Conservation (phyloP, 441 rosid species). For the Gossypium davidsonii region DNA sequence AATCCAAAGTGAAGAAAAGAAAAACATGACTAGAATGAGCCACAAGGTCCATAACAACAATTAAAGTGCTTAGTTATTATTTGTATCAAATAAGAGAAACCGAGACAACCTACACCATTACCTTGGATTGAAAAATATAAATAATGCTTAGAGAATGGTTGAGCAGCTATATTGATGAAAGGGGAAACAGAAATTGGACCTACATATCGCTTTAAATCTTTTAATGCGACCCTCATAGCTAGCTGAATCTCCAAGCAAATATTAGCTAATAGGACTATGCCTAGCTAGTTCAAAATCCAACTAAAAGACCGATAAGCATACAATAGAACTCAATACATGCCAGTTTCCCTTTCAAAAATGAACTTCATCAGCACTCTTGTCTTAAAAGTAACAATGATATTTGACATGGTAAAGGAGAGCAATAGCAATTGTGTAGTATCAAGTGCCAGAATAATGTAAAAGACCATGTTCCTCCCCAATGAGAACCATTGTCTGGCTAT, state of each 20-base stretch:
- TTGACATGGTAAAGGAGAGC: neutral
- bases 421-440: neutral
- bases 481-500: neutral
- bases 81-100: neutral
- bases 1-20: conserved; percentile 8
- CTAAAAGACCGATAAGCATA: neutral
- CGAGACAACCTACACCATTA: neutral
- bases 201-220: neutral
- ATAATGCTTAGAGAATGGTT: neutral
- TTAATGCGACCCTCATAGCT: neutral
- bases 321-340: neutral
- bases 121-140: neutral
- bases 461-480: neutral
- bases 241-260: neutral
- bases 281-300: neutral
- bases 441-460: neutral
- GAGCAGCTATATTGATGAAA: neutral
- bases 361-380: neutral
- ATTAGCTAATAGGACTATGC: neutral
- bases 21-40: neutral
- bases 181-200: neutral
- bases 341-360: neutral
- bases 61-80: neutral
- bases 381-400: neutral
- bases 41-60: neutral